Percentiles rank a stretch among this genome's conserved stretches.
Evolutionary conservation across 306 rosid species (phyloP).

Genomic region (Boehmeria nivea): DNA sequence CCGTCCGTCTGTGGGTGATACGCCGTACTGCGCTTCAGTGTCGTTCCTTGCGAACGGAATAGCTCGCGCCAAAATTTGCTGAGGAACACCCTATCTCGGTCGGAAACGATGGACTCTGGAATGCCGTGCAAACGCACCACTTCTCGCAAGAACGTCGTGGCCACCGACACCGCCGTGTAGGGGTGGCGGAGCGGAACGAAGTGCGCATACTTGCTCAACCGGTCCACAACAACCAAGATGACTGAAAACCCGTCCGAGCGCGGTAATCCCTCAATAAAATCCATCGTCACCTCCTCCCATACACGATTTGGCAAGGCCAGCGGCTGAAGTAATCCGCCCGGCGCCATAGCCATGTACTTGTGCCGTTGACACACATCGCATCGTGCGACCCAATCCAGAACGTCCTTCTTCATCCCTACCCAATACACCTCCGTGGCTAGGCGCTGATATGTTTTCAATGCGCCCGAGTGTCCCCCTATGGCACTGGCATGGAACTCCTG

Average conservation of each 20-base stretch:
- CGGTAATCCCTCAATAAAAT: not conserved
- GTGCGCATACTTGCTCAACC: not conserved
- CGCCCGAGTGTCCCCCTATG: not conserved
- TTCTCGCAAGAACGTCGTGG: not conserved
- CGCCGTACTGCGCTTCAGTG: not conserved
- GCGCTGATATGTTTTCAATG: not conserved
- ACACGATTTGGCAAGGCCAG: not conserved
- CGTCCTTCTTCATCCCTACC: not conserved
- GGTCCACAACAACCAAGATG: conserved; percentile 6
- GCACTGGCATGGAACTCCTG: not conserved
- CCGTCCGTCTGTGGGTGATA: conserved; percentile 1
- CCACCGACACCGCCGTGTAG: not conserved
- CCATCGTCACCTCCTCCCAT: not conserved
- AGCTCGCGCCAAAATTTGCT: not conserved
- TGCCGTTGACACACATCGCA: not conserved
- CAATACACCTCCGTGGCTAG: not conserved
- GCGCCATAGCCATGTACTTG: not conserved
- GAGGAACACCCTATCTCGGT: not conserved
- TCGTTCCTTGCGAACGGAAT: not conserved
- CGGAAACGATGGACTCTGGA: not conserved
- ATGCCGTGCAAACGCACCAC: not conserved
- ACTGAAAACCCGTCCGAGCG: not conserved
- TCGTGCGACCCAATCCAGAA: not conserved
- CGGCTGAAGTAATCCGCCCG: not conserved
- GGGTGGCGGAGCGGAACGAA: conserved; percentile 1